Evolutionary conservation across 352 stramenopile genomes (phyloP), one percentile per base, ranked within the genome.

Genomic region (Pythium folliculosum): DNA sequence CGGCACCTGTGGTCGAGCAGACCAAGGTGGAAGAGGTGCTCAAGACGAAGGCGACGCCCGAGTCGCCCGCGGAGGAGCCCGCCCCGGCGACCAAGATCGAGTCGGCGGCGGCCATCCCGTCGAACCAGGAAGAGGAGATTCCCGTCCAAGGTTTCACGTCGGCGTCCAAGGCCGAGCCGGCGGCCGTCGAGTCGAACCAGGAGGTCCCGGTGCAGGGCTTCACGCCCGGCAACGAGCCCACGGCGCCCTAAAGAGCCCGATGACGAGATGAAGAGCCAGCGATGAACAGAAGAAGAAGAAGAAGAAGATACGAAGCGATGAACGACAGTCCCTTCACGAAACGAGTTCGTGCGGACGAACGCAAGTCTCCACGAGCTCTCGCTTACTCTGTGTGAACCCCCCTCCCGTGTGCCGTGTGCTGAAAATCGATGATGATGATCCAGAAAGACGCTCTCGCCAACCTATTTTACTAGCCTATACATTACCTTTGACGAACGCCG

Each of bases 221-320:
- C 44, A 67, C 61, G 43, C n/a, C 52, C 5, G 61, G 51, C 51
- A 67, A 67, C 52, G 61, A 61, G 35, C 61, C 51, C 32, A 35
- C 12, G 10, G 47, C 58, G 2, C 44, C 58, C 12, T 38, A n/a
- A n/a, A n/a, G n/a, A n/a, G n/a, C n/a, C n/a, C n/a, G n/a, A n/a
- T n/a, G n/a, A n/a, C n/a, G n/a, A 38, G 12, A n/a, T 37, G 14
- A 44, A 17, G 38, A 6, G 5, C 9, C 8, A 44, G 17, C 5
- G 38, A 14, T 13, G 14, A 44, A 44, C 8, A 44, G 38, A 44
- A 6, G 38, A 44, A 44, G n/a, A 44, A 16, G 2, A 44, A 44
- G 38, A 44, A 44, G 38, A 44, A 14, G 38, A 44, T 44, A 44
- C 38, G 38, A 44, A 44, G 38, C 38, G 38, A 44, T 44, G 38